Evolutionary conservation across 306 rosid genomes (phyloP), one percentile per base, ranked within the genome.

Genomic region (Myrica gale): DNA sequence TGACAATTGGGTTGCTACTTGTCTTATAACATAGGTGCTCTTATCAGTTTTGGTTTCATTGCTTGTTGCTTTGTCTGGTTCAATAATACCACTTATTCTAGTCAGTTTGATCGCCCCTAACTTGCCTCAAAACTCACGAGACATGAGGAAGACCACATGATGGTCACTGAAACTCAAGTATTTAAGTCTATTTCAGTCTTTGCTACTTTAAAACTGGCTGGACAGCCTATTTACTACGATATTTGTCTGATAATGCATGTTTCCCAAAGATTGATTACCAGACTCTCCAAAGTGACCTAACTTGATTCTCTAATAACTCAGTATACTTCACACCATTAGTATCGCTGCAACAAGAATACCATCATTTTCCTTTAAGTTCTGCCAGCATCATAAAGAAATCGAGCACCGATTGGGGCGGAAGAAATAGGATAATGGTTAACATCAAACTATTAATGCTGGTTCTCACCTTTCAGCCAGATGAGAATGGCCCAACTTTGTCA

Each of bases 381-480:
- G 46, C 67, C 72, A 66, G 69, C 58, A 77, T 48, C 73, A n/a
- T 70, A 50, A 48, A 23, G 55, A 71, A 52, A 68, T 70, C 43
- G 7, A 62, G 73, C 55, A 23, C 37, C 72, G 71, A 48, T 63
- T 32, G 37, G 3, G 17, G 47, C 52, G n/a, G 57, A 60, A 52
- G 7, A 61, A 37, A 37, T 7, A 61, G 3, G n/a, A n/a, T 26
- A 26, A 61, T 47, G 72, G 69, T 43, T 58, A 62, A 62, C 66
- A 23, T 60, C 78, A 54, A 17, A 73, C 46, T 68, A 13, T 9
- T 75, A 21, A 32, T 20, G 58, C 9, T 62, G 69, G 60, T 83
- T 85, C 91, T 82, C 79, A 93, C 98, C 96, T 89, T 63, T 79
- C 92, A 74, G 86, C 73, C 47, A 87, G 75, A 68, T 82, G 83